Evolutionary conservation across 192 early-diverging fungal genomes (phyloP).

Genomic region (Rhizophagus prolifer): DNA sequence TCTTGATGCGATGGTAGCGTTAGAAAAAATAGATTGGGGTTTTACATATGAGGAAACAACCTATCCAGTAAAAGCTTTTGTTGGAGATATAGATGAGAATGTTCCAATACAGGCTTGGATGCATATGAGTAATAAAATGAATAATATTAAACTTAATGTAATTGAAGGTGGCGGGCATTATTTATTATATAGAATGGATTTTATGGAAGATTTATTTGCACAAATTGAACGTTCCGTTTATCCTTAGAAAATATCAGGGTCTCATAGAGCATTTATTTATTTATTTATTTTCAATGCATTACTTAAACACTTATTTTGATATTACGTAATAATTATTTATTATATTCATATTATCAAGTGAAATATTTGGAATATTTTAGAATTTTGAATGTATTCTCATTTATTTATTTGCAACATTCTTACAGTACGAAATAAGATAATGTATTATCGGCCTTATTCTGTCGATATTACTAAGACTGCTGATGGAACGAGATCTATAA

Average conservation of each 20-base stretch:
- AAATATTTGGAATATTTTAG: too few relatives aligned
- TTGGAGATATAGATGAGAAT: slow-evolving; percentile 27
- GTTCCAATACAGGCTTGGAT: slow-evolving; percentile 23
- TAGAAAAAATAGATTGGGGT: slow-evolving; percentile 27
- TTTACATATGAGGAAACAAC: slow-evolving; percentile 27
- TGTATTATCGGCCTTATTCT: not conserved
- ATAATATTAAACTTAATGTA: slow-evolving; percentile 28
- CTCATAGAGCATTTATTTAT: not conserved
- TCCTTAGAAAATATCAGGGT: not conserved
- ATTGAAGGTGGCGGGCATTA: slow-evolving; percentile 23
- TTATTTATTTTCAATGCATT: not conserved
- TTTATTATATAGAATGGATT: slow-evolving; percentile 33
- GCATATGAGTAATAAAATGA: slow-evolving; percentile 26
- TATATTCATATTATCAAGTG: too few relatives aligned
- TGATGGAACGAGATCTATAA: slow-evolving; percentile 16
- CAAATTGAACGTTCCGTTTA: not conserved
- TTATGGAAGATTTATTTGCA: slow-evolving; percentile 31
- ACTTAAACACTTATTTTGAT: not conserved
- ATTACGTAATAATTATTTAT: too few relatives aligned
- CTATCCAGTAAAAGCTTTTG: slow-evolving; percentile 16
- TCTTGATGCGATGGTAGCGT: slow-evolving; percentile 23
- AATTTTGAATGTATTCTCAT: too few relatives aligned
- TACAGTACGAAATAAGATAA: too few relatives aligned
- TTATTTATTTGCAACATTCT: too few relatives aligned
- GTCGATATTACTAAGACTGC: not conserved